phyloP scores from a whole-genome alignment of 768 basidiomycete genomes.

The Sutorius australiensis region DNA sequence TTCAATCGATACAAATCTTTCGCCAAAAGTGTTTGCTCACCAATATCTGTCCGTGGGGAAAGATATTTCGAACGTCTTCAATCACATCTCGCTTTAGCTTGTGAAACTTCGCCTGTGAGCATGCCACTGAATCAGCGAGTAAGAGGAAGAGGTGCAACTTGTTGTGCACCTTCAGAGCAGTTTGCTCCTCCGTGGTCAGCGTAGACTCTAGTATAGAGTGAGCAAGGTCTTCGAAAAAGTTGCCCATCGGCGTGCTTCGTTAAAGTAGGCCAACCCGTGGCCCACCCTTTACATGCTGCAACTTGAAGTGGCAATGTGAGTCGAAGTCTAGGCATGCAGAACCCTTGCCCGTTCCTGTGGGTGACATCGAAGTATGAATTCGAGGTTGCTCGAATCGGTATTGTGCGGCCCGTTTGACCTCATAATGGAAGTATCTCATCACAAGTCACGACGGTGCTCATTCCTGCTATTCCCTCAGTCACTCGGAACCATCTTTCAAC shows the following conservation, averaged over 20 bases:
- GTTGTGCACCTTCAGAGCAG: constrained; percentile 20
- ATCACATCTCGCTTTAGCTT: constrained; percentile 29
- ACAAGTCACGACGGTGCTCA: no score
- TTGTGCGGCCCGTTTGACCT: no score
- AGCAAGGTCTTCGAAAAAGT: constrained; percentile 29
- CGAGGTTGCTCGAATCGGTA: background rate
- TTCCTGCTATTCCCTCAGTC: no score
- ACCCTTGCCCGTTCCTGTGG: background rate
- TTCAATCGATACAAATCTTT: background rate
- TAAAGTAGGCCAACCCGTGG: background rate
- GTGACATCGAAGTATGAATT: background rate
- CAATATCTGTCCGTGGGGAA: constrained; percentile 29
- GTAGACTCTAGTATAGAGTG: constrained; percentile 20
- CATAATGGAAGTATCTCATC: background rate
- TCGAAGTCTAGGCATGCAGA: background rate
- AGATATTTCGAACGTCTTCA: constrained; percentile 24
- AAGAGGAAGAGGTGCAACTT: background rate
- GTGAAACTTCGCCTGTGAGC: constrained; percentile 27
- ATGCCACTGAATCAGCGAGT: background rate
- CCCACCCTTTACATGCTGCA: background rate
- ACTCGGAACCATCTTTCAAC: no score
- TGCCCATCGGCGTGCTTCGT: constrained; percentile 18
- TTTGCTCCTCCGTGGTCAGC: constrained; percentile 23
- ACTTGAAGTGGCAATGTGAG: no score
- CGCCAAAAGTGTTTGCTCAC: constrained; percentile 8